phyloP scores from a whole-genome alignment of 257 asterid species.

The Mentha longifolia region DNA sequence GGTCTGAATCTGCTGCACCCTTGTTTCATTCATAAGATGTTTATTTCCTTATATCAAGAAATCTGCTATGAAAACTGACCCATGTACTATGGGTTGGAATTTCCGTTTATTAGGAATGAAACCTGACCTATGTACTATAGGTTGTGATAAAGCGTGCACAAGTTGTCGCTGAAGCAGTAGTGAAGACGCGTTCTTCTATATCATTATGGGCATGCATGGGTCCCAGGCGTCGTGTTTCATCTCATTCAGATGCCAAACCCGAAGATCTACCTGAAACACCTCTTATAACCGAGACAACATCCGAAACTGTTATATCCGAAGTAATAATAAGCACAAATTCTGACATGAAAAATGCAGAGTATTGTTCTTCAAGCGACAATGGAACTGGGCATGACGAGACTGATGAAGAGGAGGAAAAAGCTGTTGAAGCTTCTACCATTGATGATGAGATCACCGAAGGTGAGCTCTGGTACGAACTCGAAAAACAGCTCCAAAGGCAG shows the following conservation, averaged over 20 bases:
- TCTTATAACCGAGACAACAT: constrained; percentile 51
- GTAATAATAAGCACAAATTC: constrained; percentile 40
- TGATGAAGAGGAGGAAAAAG: constrained; percentile 74
- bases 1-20: constrained; percentile 43
- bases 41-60: background rate
- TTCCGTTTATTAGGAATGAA: no score
- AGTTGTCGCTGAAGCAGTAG: constrained; percentile 90
- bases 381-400: constrained; percentile 57
- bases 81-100: no score
- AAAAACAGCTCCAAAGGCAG: constrained; percentile 72
- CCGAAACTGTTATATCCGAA: constrained; percentile 51
- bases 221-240: constrained; percentile 71
- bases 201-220: constrained; percentile 92
- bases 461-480: constrained; percentile 82
- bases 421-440: constrained; percentile 41
- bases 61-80: background rate
- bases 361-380: constrained; percentile 54
- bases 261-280: constrained; percentile 56
- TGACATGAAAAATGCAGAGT: constrained; percentile 40
- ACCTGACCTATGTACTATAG: constrained; percentile 30
- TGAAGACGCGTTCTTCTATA: constrained; percentile 70
- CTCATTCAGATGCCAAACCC: constrained; percentile 44
- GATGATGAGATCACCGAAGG: constrained; percentile 78
- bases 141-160: constrained; percentile 92
- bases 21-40: constrained; percentile 27